Evolutionary conservation across 441 rosid genomes (phyloP).

Genomic region (Syzygium syzygioides): DNA sequence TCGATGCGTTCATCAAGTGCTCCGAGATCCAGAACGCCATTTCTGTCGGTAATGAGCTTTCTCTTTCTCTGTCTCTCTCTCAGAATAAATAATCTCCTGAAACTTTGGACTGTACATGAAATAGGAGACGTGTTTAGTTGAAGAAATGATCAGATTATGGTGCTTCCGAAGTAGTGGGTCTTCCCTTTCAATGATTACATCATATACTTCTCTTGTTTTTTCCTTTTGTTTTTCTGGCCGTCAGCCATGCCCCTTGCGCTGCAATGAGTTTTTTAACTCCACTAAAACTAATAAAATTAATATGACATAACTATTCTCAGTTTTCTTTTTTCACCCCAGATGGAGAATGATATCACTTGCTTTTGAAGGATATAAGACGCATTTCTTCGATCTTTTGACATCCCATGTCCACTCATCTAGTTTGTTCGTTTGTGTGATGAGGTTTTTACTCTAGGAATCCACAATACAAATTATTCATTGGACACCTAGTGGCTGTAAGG

Average conservation of each 20-base stretch:
- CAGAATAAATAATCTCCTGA: background rate
- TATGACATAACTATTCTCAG: background rate
- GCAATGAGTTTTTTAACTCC: background rate
- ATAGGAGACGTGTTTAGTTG: background rate
- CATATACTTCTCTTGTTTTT: background rate
- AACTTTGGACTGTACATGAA: background rate
- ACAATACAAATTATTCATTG: background rate
- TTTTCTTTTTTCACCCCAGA: background rate
- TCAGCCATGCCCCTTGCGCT: background rate
- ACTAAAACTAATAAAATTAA: background rate
- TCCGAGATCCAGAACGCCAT: conserved; percentile 49
- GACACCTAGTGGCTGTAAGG: background rate
- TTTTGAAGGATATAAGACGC: background rate
- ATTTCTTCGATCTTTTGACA: background rate
- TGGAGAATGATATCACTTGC: background rate
- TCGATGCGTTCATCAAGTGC: conserved; percentile 34
- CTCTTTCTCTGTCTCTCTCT: background rate
- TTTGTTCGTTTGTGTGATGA: background rate
- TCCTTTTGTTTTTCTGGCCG: background rate
- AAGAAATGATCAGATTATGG: background rate
- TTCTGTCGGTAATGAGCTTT: conserved; percentile 29
- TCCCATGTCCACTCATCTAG: background rate
- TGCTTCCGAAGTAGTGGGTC: background rate
- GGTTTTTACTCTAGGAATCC: background rate
- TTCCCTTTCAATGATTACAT: background rate